Conservation (phyloP, 2,329 filamentous ascomycete genomes). For the Nannizzia gypsea region DNA sequence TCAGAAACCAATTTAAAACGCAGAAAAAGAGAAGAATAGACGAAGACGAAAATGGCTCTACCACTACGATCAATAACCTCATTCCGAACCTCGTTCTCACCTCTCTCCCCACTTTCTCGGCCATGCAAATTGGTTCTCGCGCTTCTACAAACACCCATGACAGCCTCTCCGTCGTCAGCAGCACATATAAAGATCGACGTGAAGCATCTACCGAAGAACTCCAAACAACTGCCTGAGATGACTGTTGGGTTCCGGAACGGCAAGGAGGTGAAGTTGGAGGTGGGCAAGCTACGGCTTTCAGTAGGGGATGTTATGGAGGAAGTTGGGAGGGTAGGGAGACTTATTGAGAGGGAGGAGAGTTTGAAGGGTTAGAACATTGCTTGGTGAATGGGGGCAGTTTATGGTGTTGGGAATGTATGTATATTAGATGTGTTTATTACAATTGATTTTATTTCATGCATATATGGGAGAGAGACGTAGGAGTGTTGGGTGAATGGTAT, state of each 20-base stretch:
- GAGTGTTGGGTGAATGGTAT: not conserved
- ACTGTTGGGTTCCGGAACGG: conserved; percentile 90
- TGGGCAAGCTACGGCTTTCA: conserved; percentile 63
- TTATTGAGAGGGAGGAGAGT: conserved; percentile 71
- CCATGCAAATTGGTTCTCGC: conserved; percentile 81
- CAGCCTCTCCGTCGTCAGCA: conserved; percentile 64
- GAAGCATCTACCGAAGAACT: conserved; percentile 58
- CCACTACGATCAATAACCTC: conserved; percentile 47
- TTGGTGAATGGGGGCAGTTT: conserved; percentile 7
- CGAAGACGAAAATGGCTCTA: conserved; percentile 23
- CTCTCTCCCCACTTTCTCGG: conserved; percentile 68
- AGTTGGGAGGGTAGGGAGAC: conserved; percentile 77
- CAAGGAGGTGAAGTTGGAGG: conserved; percentile 73
- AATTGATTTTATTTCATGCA: not conserved
- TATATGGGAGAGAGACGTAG: not conserved
- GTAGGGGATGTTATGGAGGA: conserved; percentile 82
- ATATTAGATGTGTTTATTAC: not conserved
- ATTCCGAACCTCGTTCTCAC: conserved; percentile 80
- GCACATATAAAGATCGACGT: conserved; percentile 64
- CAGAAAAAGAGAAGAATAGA: too few relatives aligned
- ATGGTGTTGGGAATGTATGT: not conserved
- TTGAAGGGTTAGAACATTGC: conserved; percentile 39
- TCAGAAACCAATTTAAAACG: not conserved
- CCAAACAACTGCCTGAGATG: conserved; percentile 57
- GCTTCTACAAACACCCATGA: conserved; percentile 69